phyloP scores from a whole-genome alignment of 306 rosid genomes.

The Herpetospermum pedunculosum region DNA sequence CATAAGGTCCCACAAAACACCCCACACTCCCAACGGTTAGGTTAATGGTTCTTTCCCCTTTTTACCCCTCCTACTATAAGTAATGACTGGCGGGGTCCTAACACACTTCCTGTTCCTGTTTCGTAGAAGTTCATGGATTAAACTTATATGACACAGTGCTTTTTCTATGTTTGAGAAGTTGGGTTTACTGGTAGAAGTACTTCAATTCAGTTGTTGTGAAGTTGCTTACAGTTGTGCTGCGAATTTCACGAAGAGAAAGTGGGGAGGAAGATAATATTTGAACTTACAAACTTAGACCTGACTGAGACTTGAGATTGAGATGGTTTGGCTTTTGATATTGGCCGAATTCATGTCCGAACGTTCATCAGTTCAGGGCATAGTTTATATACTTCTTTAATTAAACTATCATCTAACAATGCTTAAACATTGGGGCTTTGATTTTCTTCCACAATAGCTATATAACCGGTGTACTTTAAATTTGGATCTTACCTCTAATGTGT shows the following conservation, averaged over 20 bases:
- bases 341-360: background rate
- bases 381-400: background rate
- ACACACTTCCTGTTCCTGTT: no score
- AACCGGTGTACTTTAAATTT: background rate
- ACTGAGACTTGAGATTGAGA: background rate
- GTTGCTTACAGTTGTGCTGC: background rate
- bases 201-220: background rate
- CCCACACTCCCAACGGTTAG: no score
- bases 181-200: background rate
- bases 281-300: background rate
- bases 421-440: background rate
- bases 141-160: background rate
- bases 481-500: background rate
- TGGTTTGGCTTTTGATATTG: background rate
- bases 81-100: no score
- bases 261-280: background rate
- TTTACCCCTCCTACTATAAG: no score
- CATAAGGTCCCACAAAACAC: no score
- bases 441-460: background rate
- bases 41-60: no score
- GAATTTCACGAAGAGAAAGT: background rate
- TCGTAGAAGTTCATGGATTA: background rate
- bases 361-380: background rate
- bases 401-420: background rate
- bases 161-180: background rate